These are phyloP conservation scores for Huntiella bhutanensis DNA, from an alignment of 2,329 filamentous ascomycete species.

Conservation along the genomic window DNA sequence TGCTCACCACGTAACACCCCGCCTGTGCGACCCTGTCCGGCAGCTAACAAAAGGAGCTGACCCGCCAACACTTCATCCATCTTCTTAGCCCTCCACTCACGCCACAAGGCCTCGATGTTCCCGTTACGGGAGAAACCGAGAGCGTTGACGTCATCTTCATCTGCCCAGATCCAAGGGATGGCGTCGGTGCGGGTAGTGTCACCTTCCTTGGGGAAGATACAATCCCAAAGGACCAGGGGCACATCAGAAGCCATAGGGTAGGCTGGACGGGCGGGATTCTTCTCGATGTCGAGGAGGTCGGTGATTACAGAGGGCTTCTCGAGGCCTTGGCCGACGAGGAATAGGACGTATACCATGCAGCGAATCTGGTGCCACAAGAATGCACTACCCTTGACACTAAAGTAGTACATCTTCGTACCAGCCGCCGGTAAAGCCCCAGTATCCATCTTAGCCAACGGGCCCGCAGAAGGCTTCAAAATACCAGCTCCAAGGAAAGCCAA, in stretches of 20 bases:
- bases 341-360: conserved; percentile 83
- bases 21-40: conserved; percentile 20
- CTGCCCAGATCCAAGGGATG: conserved; percentile 54
- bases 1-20: conserved; percentile 1
- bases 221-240: conserved; percentile 90
- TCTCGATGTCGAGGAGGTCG: conserved; percentile 52
- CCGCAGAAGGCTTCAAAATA: conserved; percentile 18
- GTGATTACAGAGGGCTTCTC: conserved; percentile 57
- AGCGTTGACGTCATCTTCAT: conserved; percentile 43
- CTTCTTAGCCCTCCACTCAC: conserved; percentile 63
- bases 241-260: conserved; percentile 85
- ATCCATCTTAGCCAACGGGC: conserved; percentile 5
- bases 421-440: conserved; percentile 7
- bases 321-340: conserved; percentile 74
- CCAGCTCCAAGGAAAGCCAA: conserved; percentile 34
- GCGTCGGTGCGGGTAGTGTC: conserved; percentile 30
- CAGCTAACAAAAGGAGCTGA: conserved; percentile 47
- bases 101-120: conserved; percentile 61
- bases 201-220: conserved; percentile 44
- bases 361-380: conserved; percentile 98
- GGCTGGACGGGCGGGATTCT: conserved; percentile 56
- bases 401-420: conserved; percentile 57
- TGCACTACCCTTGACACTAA: conserved; percentile 73
- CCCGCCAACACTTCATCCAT: conserved; percentile 76
- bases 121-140: conserved; percentile 46